phyloP scores from a whole-genome alignment of 2,329 filamentous ascomycete species.

The Alternaria brassicicola region DNA sequence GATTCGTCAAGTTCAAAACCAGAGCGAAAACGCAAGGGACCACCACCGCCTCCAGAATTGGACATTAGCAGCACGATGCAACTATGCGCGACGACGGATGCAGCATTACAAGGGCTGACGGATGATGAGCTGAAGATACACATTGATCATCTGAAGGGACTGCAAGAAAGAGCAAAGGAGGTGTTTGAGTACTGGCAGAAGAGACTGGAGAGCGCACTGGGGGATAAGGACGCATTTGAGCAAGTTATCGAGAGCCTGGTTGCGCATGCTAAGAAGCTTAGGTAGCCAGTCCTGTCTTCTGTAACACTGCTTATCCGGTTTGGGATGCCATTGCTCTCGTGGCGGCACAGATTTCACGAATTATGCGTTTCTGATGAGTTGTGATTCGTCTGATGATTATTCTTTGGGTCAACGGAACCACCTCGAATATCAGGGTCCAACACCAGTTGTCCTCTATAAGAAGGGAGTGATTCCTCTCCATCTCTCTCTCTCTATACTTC shows the following conservation, averaged over 20 bases:
- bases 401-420: neutral
- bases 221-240: constrained; percentile 92
- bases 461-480: neutral
- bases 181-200: constrained; percentile 89
- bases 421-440: neutral
- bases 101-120: constrained; percentile 79
- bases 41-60: constrained; percentile 73
- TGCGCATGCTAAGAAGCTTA: constrained; percentile 83
- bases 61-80: constrained; percentile 80
- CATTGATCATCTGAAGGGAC: constrained; percentile 68
- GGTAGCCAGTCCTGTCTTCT: constrained; percentile 53
- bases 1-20: constrained; percentile 46
- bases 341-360: neutral
- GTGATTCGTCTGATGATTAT: neutral
- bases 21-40: constrained; percentile 60
- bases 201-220: constrained; percentile 81
- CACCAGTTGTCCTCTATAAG: neutral
- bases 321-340: neutral
- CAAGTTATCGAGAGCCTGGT: constrained; percentile 97
- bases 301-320: neutral
- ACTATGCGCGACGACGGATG: constrained; percentile 82
- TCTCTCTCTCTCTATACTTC: neutral
- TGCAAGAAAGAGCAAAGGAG: constrained; percentile 74
- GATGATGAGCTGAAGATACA: constrained; percentile 77
- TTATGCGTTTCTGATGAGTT: neutral